Base-by-base conservation (phyloP, 164 flowering plant species). In the Warburgia ugandensis region DNA sequence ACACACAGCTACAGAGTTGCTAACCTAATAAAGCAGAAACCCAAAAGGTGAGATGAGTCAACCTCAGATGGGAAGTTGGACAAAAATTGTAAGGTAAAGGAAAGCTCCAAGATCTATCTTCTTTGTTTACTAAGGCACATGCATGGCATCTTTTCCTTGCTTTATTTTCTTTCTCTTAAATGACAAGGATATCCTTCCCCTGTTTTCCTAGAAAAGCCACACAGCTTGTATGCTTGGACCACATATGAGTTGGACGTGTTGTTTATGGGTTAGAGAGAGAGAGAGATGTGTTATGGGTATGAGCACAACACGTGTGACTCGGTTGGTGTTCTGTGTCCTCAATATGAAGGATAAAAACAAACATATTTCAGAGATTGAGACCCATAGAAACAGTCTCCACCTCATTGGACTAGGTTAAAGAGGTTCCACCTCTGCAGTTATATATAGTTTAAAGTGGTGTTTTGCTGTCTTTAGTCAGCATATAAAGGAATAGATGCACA, bases 381-480 rank as follows among this genome's bases (percentile, higher is more conserved):
- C 30, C 38, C 54, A 25, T 30, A 22, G 31, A 30, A 57, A 38
- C 20, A 25, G 54, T 38, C 47, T 49, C 53, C 51, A 55, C 53
- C 54, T 41, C 54, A 40, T 42, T 27, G 19, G 37, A 29, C 48
- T 40, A 1, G 47, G 28, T 31, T 23, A 29, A 20, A 29, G 31
- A 41, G 20, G 13, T 31, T 27, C 30, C 55, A 41, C 32, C 55
- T 48, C 19, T 25, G 29, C 56, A 16, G 10, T 28, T 35, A 28
- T 48, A 42, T 42, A 6, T 30, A 28, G 17, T 17, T 30, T 22
- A n/a, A n/a, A n/a, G n/a, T n/a, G 29, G 29, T 46, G 12, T 28
- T 28, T 50, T 35, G 16, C 27, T 48, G 52, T 48, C 52, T 29
- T 17, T 48, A 48, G 52, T 32, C 52, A 48, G 39, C 52, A 48